Percentiles rank a stretch among this genome's conserved stretches.
phyloP scores from a whole-genome alignment of 208 protist species.

The Perkinsela sp. region DNA sequence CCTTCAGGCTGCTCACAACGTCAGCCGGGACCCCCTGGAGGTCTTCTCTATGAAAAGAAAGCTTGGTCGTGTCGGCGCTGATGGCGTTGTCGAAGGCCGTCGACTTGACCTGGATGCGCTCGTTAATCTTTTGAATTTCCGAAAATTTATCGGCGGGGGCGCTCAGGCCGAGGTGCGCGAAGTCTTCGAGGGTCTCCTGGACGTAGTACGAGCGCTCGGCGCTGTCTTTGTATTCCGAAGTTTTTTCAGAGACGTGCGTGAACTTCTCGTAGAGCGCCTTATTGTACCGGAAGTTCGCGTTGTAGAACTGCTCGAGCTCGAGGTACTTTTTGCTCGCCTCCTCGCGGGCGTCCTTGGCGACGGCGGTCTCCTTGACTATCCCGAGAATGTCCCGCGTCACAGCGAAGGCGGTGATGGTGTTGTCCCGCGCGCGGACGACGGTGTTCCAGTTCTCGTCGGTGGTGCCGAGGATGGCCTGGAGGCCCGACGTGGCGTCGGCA shows the following conservation, averaged over 20 bases:
- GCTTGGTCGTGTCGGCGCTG: slow-evolving; percentile 26
- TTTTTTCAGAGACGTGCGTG: slow-evolving; percentile 6
- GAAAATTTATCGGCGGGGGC: slow-evolving; percentile 22
- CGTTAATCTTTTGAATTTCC: slow-evolving; percentile 23
- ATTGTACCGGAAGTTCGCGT: not conserved
- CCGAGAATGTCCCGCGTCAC: slow-evolving; percentile 24
- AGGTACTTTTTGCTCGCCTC: slow-evolving; percentile 23
- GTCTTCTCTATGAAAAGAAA: slow-evolving; percentile 15
- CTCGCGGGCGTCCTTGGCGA: slow-evolving; percentile 20
- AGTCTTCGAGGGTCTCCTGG: slow-evolving; percentile 21
- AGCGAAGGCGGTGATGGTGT: slow-evolving; percentile 16
- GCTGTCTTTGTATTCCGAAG: slow-evolving; percentile 11
- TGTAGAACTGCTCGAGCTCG: slow-evolving; percentile 12
- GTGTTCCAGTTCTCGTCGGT: slow-evolving; percentile 10
- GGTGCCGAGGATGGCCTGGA: slow-evolving; percentile 15
- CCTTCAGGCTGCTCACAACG: slow-evolving; percentile 13
- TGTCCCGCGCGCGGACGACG: slow-evolving; percentile 18
- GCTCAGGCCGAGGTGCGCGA: slow-evolving; percentile 25
- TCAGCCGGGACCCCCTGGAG: slow-evolving; percentile 26
- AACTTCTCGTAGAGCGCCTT: not conserved
- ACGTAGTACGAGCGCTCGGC: slow-evolving; percentile 34
- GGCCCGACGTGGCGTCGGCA: slow-evolving; percentile 11
- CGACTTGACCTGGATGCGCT: slow-evolving; percentile 20
- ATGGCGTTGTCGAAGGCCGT: slow-evolving; percentile 43
- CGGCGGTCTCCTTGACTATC: slow-evolving; percentile 18